Percentiles rank a stretch among this genome's conserved stretches.
These are phyloP conservation scores for Ensete ventricosum DNA, from an alignment of 176 grass and related monocot species.

Conservation along the genomic window DNA sequence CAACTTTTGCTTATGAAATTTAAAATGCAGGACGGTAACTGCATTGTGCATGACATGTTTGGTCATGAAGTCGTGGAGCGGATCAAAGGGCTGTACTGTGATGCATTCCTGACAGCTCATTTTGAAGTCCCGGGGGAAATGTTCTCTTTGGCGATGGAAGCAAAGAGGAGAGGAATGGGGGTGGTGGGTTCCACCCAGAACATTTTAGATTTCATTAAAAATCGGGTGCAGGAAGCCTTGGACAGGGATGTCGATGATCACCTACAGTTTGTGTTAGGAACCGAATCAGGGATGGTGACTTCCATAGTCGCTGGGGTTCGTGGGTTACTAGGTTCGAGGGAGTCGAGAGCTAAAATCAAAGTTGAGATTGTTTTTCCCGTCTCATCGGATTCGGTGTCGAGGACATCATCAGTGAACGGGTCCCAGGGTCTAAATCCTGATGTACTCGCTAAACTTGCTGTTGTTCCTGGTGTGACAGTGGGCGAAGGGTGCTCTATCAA, in stretches of 20 bases:
- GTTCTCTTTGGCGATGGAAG: slow-evolving; percentile 97
- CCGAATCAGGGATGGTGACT: slow-evolving; percentile 97
- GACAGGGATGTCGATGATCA: slow-evolving; percentile 68
- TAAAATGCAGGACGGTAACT: slow-evolving; percentile 70
- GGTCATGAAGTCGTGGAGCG: slow-evolving; percentile 82
- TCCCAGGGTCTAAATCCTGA: slow-evolving; percentile 32
- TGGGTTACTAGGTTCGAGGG: slow-evolving; percentile 42
- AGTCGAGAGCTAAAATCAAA: slow-evolving; percentile 48
- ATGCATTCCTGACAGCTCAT: slow-evolving; percentile 87
- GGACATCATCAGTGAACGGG: slow-evolving; percentile 33
- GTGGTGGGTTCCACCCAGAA: slow-evolving; percentile 91
- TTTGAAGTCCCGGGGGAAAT: slow-evolving; percentile 99
- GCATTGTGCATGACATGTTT: slow-evolving; percentile 95
- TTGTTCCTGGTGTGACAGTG: slow-evolving; percentile 75
- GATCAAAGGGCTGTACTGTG: slow-evolving; percentile 85
- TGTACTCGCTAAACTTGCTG: slow-evolving; percentile 34
- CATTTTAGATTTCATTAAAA: slow-evolving; percentile 91
- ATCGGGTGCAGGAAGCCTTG: slow-evolving; percentile 51
- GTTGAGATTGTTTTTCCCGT: slow-evolving; percentile 96
- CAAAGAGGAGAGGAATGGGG: slow-evolving; percentile 88
- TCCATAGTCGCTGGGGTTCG: slow-evolving; percentile 71
- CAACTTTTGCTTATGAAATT: slow-evolving; percentile 20
- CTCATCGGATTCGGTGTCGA: slow-evolving; percentile 83
- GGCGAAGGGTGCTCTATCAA: slow-evolving; percentile 96
- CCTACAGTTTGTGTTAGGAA: slow-evolving; percentile 90